Evolutionary conservation across 2,329 filamentous ascomycete species (phyloP), one percentile per base, ranked within the genome.

Genomic region (Plenodomus lindquistii): DNA sequence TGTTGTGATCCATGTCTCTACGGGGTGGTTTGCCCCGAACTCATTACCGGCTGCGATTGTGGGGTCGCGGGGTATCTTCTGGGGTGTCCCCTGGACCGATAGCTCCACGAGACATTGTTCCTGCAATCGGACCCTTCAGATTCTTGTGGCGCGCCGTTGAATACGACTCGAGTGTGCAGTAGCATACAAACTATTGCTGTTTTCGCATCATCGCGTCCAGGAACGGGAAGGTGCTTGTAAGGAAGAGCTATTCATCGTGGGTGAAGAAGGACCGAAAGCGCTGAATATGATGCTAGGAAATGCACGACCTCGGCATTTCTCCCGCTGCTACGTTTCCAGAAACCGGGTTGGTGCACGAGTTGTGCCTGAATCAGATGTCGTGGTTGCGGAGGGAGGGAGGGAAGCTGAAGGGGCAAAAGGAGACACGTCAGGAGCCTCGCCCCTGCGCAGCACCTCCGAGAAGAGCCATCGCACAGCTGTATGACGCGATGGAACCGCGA

Each of bases 91-190:
- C 55, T 53, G 48, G 51, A 46, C 36, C 3, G 42, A 16, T 27
- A 40, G 41, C 49, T 40, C 46, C 43, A 49, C 29, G 40, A 40
- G 36, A 42, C 42, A 62, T 55, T 63, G 51, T 59, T 61, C 60
- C 60, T 62, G 54, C 59, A 63, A 63, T 63, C 44, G 54, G 52
- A 52, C 27, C 27, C 46, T 39, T 52, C 44, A 31, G 38, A 31
- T 15, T 13, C 21, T 8, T 40, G 40, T 50, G 45, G 44, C 45
- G 50, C 44, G 37, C 29, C 48, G 36, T 46, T 41, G 37, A 39
- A 42, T 42, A 43, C 40, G 18, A 18, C 21, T 20, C 19, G 20
- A 34, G 7, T 35, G 16, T 6, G 6, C 27, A 31, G 27, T 31
- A 31, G 27, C 11, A 4, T 31, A 15, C 11, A 4, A 31, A 11